phyloP scores from a whole-genome alignment of 345 rosid genomes.

The Acer negundo region DNA sequence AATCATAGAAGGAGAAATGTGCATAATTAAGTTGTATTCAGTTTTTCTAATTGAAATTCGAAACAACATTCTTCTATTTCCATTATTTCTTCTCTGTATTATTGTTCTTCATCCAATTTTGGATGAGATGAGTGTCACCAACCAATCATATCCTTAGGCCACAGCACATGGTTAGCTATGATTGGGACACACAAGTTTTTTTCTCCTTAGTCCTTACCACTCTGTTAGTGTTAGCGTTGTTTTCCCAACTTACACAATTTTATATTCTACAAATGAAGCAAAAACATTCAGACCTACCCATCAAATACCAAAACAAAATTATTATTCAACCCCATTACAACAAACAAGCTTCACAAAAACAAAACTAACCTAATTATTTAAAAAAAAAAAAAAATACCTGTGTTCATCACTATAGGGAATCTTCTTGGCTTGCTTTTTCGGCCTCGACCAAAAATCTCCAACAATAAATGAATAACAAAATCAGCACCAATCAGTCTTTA shows the following conservation, averaged over 20 bases:
- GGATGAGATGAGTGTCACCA: neutral
- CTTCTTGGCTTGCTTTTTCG: constrained; percentile 72
- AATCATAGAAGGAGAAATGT: too few relatives aligned
- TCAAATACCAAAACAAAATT: neutral
- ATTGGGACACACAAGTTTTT: too few relatives aligned
- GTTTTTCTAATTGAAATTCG: too few relatives aligned
- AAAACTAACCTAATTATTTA: neutral
- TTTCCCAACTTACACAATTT: neutral
- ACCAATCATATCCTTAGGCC: neutral
- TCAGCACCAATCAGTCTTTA: constrained; percentile 1
- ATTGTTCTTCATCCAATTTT: too few relatives aligned
- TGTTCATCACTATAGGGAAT: constrained; percentile 75
- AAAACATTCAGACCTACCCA: neutral
- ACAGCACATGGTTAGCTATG: neutral
- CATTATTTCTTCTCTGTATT: too few relatives aligned
- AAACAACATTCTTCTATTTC: too few relatives aligned
- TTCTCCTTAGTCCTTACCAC: too few relatives aligned
- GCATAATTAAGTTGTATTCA: too few relatives aligned
- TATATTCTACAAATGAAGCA: neutral
- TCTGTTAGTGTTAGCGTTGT: neutral
- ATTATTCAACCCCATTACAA: neutral
- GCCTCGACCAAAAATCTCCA: constrained; percentile 70
- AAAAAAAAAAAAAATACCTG: constrained; percentile 46
- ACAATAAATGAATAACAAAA: neutral
- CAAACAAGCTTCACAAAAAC: neutral